Conservation (phyloP, 2,329 filamentous ascomycete species). For the Venturiaceae sp. region DNA sequence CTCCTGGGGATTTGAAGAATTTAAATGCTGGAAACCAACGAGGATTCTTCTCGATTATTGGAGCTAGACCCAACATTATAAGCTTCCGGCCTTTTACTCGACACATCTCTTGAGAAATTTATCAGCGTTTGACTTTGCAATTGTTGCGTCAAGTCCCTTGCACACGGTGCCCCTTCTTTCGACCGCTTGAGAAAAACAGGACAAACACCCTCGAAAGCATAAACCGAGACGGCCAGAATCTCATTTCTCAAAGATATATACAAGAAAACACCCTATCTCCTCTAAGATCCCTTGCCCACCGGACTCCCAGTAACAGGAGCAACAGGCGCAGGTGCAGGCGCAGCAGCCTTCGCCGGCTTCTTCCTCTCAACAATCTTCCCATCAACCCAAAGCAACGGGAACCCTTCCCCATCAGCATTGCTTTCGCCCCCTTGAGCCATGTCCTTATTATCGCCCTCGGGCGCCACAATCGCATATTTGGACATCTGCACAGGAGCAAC, state of each 20-base stretch:
- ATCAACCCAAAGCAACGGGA: neutral
- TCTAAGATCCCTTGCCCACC: neutral
- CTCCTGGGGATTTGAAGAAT: too few relatives aligned
- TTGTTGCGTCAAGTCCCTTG: too few relatives aligned
- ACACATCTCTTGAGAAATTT: too few relatives aligned
- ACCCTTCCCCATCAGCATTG: constrained; percentile 2
- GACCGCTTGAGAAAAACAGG: too few relatives aligned
- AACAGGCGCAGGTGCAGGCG: neutral
- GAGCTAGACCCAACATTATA: too few relatives aligned
- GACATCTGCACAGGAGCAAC: neutral
- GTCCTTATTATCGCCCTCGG: constrained; percentile 2
- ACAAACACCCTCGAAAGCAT: too few relatives aligned
- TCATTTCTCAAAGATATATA: neutral
- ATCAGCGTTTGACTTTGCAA: too few relatives aligned
- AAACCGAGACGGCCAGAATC: too few relatives aligned
- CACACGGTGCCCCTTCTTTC: too few relatives aligned
- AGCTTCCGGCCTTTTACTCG: too few relatives aligned
- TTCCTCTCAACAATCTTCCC: neutral
- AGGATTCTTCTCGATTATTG: too few relatives aligned
- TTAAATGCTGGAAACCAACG: too few relatives aligned
- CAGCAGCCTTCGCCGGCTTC: neutral
- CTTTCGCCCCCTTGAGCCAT: neutral
- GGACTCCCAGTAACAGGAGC: neutral
- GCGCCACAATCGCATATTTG: neutral
- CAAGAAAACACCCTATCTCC: neutral